A percentile compares a stretch with the other conserved stretches of the same genome.
phyloP scores from a whole-genome alignment of 495 filamentous ascomycete genomes.

The Aspergillus diversus region DNA sequence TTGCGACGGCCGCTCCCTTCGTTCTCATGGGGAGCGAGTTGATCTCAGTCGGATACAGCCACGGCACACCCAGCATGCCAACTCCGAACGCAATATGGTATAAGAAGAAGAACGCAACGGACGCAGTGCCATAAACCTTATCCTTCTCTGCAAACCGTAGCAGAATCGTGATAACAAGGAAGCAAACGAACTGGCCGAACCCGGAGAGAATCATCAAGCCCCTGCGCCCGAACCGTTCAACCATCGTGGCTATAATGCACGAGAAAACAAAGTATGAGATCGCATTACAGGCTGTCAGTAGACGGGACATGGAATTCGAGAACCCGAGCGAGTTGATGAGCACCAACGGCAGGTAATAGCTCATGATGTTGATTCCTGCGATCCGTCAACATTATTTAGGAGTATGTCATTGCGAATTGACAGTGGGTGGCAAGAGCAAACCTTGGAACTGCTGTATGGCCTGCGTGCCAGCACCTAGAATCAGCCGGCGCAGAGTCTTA shows the following conservation, averaged over 20 bases:
- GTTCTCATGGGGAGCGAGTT: constrained; percentile 60
- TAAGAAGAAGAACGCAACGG: constrained; percentile 53
- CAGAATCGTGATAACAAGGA: constrained; percentile 50
- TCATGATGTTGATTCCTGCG: constrained; percentile 31
- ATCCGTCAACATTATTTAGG: constrained; percentile 8
- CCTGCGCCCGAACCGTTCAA: constrained; percentile 45
- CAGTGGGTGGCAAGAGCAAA: not conserved
- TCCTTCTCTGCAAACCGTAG: constrained; percentile 44
- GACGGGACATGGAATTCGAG: constrained; percentile 43
- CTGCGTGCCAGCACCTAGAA: constrained; percentile 49
- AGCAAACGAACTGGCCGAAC: constrained; percentile 49
- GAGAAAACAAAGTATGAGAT: constrained; percentile 32
- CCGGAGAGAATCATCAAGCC: constrained; percentile 45
- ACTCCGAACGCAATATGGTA: constrained; percentile 55
- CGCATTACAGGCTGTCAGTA: constrained; percentile 17
- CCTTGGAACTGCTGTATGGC: constrained; percentile 47
- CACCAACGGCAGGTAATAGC: constrained; percentile 35
- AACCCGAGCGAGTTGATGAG: constrained; percentile 41
- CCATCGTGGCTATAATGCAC: constrained; percentile 44
- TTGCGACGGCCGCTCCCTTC: constrained; percentile 56
- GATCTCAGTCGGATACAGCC: constrained; percentile 47
- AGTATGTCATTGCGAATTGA: not conserved
- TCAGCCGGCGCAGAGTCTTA: constrained; percentile 42
- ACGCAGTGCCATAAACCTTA: constrained; percentile 38
- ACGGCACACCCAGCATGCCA: constrained; percentile 46